phyloP scores from a whole-genome alignment of 1,284 basidiomycete species.

The Rhodotorula sp. region DNA sequence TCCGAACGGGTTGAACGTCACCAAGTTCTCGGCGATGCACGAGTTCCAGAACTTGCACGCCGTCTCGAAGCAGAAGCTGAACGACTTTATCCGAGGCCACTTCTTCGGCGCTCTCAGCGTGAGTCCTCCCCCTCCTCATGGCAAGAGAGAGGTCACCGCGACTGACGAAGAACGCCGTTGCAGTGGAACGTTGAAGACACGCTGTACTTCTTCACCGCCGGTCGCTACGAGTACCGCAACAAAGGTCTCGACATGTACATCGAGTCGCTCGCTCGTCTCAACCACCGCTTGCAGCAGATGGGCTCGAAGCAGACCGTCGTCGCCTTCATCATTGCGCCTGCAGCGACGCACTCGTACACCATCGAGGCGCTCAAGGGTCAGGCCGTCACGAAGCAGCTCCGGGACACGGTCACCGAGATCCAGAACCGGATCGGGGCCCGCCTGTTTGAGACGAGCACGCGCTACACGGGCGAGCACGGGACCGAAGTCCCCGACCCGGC shows the following conservation, averaged over 20 bases:
- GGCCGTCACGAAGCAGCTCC: constrained; percentile 92
- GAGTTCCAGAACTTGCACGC: constrained; percentile 91
- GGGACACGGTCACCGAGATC: constrained; percentile 91
- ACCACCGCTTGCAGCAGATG: constrained; percentile 78
- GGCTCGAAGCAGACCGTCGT: constrained; percentile 81
- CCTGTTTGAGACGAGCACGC: constrained; percentile 88
- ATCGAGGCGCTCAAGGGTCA: constrained; percentile 97
- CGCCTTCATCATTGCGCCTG: constrained; percentile 99
- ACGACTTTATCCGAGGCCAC: constrained; percentile 95
- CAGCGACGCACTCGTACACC: constrained; percentile 91
- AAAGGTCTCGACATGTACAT: constrained; percentile 99
- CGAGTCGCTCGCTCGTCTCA: constrained; percentile 89
- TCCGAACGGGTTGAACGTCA: constrained; percentile 95
- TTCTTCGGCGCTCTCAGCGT: constrained; percentile 69
- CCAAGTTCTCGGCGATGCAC: constrained; percentile 93
- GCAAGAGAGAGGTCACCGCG: too few species aligned
- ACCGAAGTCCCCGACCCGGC: constrained; percentile 68
- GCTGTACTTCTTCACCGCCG: constrained; percentile 98
- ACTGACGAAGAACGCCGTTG: constrained; percentile 49
- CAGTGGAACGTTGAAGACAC: constrained; percentile 69
- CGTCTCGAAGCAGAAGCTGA: constrained; percentile 89
- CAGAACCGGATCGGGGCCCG: constrained; percentile 86
- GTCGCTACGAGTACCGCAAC: constrained; percentile 97
- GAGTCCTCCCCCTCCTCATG: background rate
- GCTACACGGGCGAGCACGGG: constrained; percentile 80